A percentile compares a stretch with the other conserved stretches of the same genome.
Conservation (phyloP, 805 yeast genomes). For the Tetrapisispora pingtungensis region DNA sequence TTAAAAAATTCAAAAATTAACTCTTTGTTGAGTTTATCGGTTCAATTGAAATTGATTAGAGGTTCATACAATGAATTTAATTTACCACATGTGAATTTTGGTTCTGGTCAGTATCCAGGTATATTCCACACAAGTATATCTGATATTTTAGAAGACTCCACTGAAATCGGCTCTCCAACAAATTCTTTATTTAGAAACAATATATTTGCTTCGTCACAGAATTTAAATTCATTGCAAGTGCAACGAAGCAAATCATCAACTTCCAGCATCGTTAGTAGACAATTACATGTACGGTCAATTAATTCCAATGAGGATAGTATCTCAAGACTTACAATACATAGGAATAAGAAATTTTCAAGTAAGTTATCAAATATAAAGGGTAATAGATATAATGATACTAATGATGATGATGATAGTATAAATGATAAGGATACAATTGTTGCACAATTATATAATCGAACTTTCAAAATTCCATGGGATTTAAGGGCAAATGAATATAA, state of each 20-base stretch:
- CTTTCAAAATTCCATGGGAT: slow-evolving; percentile 57
- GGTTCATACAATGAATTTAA: slow-evolving; percentile 29
- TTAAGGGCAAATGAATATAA: slow-evolving; percentile 43
- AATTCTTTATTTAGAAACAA: slow-evolving; percentile 1
- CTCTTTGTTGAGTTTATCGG: slow-evolving; percentile 56
- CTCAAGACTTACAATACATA: neutral
- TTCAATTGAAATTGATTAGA: slow-evolving; percentile 38
- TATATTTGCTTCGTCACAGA: neutral
- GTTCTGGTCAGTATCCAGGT: slow-evolving; percentile 21
- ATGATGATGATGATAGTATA: neutral
- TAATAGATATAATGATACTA: slow-evolving; percentile 11
- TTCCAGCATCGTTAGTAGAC: neutral
- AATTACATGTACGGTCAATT: neutral
- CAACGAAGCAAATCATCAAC: neutral
- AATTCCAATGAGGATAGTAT: neutral
- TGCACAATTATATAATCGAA: slow-evolving; percentile 39
- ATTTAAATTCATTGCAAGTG: neutral
- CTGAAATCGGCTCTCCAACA: slow-evolving; percentile 1
- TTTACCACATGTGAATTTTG: slow-evolving; percentile 7
- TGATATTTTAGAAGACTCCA: slow-evolving; percentile 2
- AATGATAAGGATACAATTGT: slow-evolving; percentile 39
- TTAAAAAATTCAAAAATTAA: slow-evolving; percentile 74
- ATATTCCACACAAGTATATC: slow-evolving; percentile 7
- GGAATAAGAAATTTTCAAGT: neutral
- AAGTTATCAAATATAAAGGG: neutral